phyloP scores from a whole-genome alignment of 1,139 yeast species.

The Blastobotrys capitulatus region DNA sequence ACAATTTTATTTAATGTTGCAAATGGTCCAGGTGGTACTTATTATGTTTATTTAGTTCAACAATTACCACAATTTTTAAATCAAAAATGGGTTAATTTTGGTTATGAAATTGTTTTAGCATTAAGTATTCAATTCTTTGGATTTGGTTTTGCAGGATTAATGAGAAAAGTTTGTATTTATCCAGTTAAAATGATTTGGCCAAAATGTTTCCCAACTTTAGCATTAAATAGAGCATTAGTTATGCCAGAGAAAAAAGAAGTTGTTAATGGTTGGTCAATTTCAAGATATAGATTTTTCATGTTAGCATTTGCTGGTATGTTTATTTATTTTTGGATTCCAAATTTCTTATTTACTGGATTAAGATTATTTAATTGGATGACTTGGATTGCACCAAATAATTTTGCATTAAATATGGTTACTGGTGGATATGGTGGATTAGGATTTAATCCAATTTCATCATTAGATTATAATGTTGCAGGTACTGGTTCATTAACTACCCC shows the following conservation, averaged over 20 bases:
- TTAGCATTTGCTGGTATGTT: slow-evolving; percentile 38
- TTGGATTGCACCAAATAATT: slow-evolving; percentile 54
- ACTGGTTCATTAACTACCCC: slow-evolving; percentile 37
- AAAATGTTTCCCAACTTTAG: slow-evolving; percentile 46
- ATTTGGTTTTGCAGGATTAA: slow-evolving; percentile 56
- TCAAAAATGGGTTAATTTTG: slow-evolving; percentile 41
- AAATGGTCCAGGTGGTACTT: slow-evolving; percentile 12
- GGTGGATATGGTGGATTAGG: slow-evolving; percentile 55
- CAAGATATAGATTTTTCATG: slow-evolving; percentile 44
- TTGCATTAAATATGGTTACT: slow-evolving; percentile 47
- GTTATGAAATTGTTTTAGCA: slow-evolving; percentile 46
- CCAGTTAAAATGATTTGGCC: slow-evolving; percentile 59
- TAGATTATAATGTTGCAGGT: slow-evolving; percentile 44
- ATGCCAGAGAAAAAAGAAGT: slow-evolving; percentile 27
- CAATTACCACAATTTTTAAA: slow-evolving; percentile 39
- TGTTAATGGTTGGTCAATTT: slow-evolving; percentile 48
- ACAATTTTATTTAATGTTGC: slow-evolving; percentile 40
- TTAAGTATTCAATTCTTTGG: slow-evolving; percentile 54
- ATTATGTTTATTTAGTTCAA: slow-evolving; percentile 42
- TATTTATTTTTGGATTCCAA: slow-evolving; percentile 53
- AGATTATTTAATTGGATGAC: slow-evolving; percentile 56
- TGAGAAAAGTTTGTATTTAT: slow-evolving; percentile 51
- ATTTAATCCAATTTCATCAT: slow-evolving; percentile 47
- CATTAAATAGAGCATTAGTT: slow-evolving; percentile 48
- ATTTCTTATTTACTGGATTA: slow-evolving; percentile 45